A percentile compares a stretch with the other conserved stretches of the same genome.
Evolutionary conservation across 768 basidiomycete species (phyloP).

Genomic region (Tulasnella calospora): DNA sequence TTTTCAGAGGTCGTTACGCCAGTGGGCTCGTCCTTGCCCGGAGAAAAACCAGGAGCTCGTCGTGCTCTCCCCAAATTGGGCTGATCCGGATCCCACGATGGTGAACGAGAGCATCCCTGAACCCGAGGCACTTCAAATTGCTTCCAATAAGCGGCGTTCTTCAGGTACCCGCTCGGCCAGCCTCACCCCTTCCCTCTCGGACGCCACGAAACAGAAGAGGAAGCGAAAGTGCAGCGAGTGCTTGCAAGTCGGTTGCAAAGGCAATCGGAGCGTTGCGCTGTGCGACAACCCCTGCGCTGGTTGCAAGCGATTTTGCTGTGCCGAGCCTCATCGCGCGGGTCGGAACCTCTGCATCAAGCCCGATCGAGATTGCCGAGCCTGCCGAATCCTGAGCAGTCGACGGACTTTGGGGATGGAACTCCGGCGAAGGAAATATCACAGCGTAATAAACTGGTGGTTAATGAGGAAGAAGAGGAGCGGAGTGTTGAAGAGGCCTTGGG

Average conservation of each 20-base stretch:
- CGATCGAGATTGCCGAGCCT: not conserved
- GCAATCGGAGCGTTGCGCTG: not conserved
- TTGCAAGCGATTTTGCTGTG: not conserved
- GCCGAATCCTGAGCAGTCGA: not conserved
- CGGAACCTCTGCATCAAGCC: not conserved
- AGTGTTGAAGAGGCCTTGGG: not conserved
- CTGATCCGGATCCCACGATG: not conserved
- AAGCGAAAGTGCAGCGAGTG: not conserved
- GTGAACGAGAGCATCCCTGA: not conserved
- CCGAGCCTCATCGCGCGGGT: not conserved
- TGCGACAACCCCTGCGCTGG: not conserved
- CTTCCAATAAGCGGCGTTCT: too few relatives aligned
- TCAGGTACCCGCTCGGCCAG: not conserved
- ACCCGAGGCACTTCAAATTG: too few relatives aligned
- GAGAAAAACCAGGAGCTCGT: not conserved
- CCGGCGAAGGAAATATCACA: not conserved
- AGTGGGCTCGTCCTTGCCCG: not conserved
- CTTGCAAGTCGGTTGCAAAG: not conserved
- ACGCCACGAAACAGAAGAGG: not conserved
- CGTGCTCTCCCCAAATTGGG: not conserved
- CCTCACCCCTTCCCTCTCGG: not conserved
- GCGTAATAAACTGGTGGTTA: not conserved
- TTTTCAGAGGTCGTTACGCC: not conserved
- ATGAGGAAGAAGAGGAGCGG: not conserved
- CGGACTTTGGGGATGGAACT: not conserved